phyloP scores from a whole-genome alignment of 768 basidiomycete species.

The Trichaptum fuscoviolaceum region DNA sequence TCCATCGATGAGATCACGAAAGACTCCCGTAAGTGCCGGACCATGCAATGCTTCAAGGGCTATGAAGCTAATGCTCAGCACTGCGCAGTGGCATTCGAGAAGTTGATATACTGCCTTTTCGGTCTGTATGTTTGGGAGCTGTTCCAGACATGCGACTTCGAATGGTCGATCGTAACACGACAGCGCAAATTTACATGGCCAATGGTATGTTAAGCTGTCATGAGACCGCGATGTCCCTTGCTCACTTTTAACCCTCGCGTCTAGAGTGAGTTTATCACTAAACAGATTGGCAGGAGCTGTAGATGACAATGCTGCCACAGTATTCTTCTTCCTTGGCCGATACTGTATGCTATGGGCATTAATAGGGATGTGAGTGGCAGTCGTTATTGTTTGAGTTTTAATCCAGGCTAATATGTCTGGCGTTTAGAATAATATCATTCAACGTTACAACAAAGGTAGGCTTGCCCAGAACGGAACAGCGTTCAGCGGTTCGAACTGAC shows the following conservation, averaged over 20 bases:
- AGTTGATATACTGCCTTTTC: constrained; percentile 57
- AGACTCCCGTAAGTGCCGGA: constrained; percentile 21
- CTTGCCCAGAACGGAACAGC: background rate
- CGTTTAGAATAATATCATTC: constrained; percentile 52
- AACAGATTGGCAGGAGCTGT: background rate
- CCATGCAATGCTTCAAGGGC: constrained; percentile 1
- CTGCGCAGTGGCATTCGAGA: constrained; percentile 47
- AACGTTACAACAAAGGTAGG: constrained; percentile 43
- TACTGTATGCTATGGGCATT: constrained; percentile 68
- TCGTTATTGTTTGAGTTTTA: background rate
- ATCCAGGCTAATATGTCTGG: background rate
- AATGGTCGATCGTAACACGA: constrained; percentile 57
- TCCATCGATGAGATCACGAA: constrained; percentile 37
- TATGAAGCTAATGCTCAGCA: constrained; percentile 1
- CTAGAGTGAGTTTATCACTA: constrained; percentile 8
- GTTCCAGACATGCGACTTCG: constrained; percentile 57
- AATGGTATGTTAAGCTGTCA: constrained; percentile 40
- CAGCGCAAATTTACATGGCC: constrained; percentile 63
- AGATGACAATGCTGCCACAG: constrained; percentile 25
- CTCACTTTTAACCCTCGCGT: constrained; percentile 1
- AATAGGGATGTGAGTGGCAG: constrained; percentile 49
- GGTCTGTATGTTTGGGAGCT: constrained; percentile 69
- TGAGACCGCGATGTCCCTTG: background rate
- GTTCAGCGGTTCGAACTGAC: constrained; percentile 6
- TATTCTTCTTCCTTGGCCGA: constrained; percentile 65